Percentiles rank a stretch among this genome's conserved stretches.
phyloP scores from a whole-genome alignment of 139 green algal species.

The Chloropicon primus region DNA sequence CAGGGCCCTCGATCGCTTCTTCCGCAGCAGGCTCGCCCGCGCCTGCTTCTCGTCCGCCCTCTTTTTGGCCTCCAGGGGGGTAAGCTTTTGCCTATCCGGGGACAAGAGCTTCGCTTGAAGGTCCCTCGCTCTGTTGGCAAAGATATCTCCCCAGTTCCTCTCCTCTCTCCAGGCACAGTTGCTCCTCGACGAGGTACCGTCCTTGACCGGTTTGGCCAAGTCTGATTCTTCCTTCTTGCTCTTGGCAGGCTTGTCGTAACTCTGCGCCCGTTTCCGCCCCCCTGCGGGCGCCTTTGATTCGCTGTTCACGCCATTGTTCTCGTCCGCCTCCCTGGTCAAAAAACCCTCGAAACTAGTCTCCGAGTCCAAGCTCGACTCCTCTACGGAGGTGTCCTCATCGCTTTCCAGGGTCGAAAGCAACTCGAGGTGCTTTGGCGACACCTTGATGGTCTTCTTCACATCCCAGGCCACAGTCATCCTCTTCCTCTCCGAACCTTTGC shows the following conservation, averaged over 20 bases:
- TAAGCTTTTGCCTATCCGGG: slow-evolving; percentile 19
- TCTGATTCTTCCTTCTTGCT: not conserved
- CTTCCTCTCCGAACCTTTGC: not conserved
- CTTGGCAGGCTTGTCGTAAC: not conserved
- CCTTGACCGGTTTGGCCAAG: no score
- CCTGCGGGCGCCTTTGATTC: no score
- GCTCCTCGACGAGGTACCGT: no score
- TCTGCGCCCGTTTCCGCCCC: no score
- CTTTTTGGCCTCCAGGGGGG: slow-evolving; percentile 13
- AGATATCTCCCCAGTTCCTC: not conserved
- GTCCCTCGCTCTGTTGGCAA: not conserved
- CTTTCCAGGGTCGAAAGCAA: not conserved
- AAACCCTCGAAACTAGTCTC: not conserved
- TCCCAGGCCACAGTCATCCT: not conserved
- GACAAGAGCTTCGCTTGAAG: slow-evolving; percentile 26
- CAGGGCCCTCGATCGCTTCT: not conserved
- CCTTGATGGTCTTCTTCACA: not conserved
- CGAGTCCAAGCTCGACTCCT: not conserved
- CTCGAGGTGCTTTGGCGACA: not conserved
- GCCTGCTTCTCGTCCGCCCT: slow-evolving; percentile 30
- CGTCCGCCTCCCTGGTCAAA: not conserved
- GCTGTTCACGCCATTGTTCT: no score
- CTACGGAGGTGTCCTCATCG: not conserved
- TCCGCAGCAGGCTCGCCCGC: slow-evolving; percentile 22
- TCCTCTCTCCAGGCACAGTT: not conserved